A percentile compares a stretch with the other conserved stretches of the same genome.
phyloP scores from a whole-genome alignment of 305 asterid genomes.

The Fraxinus sp. region DNA sequence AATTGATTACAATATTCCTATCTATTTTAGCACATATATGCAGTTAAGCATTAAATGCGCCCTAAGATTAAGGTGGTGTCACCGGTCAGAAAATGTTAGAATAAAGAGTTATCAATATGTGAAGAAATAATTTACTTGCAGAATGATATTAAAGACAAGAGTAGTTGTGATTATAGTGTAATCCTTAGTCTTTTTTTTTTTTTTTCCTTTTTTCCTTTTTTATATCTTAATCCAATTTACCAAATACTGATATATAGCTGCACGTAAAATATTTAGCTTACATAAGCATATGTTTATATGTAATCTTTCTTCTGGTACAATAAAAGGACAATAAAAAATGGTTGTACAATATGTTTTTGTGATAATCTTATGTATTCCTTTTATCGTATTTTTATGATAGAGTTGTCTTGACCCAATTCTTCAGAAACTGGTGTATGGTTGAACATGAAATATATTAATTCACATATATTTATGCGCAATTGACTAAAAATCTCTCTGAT shows the following conservation, averaged over 20 bases:
- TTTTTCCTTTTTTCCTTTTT: background rate
- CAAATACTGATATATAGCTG: background rate
- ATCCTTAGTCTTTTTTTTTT: background rate
- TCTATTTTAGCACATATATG: background rate
- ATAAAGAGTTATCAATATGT: background rate
- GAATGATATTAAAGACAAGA: background rate
- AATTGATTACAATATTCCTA: background rate
- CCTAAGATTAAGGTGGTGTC: no score
- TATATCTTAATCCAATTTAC: background rate
- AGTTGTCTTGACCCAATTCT: background rate
- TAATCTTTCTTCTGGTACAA: background rate
- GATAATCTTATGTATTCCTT: background rate
- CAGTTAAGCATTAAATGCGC: background rate
- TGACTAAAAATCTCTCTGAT: slow-evolving; percentile 14
- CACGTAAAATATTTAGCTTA: background rate
- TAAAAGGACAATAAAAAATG: background rate
- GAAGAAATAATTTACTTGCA: background rate
- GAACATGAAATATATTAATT: background rate
- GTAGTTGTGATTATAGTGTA: background rate
- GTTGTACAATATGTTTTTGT: background rate
- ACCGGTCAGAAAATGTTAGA: background rate
- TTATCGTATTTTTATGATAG: background rate
- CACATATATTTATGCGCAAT: background rate
- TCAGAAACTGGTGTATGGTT: background rate
- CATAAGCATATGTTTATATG: background rate